These are phyloP conservation scores for Musa schizocarpa DNA, from an alignment of 176 grass and related monocot genomes.

Conservation along the genomic window DNA sequence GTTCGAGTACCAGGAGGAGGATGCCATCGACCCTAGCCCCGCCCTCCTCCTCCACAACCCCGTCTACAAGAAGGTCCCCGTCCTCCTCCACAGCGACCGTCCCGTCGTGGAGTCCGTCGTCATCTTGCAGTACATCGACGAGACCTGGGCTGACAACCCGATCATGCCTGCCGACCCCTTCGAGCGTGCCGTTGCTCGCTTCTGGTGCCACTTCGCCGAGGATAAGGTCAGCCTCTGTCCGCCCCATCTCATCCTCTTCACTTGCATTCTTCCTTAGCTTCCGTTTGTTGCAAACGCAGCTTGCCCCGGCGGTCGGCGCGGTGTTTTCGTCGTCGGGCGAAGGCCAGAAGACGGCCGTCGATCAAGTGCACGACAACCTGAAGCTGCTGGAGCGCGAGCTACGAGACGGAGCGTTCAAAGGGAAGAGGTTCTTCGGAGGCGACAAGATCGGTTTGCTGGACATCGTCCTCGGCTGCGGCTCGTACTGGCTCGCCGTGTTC, in stretches of 20 bases:
- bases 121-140: background rate
- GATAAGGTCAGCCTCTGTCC: background rate
- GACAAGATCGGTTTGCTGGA: background rate
- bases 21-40: background rate
- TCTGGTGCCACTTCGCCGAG: background rate
- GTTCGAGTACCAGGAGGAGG: slow-evolving; percentile 7
- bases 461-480: background rate
- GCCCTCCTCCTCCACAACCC: slow-evolving; percentile 4
- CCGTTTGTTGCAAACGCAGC: background rate
- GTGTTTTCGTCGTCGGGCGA: background rate
- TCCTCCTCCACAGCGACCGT: background rate
- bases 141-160: background rate
- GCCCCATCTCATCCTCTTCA: too few species aligned
- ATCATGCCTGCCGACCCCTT: background rate
- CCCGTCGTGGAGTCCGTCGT: background rate
- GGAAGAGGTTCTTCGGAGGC: background rate
- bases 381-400: background rate
- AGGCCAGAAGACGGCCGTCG: background rate
- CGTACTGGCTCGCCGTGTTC: slow-evolving; percentile 1
- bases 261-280: too few species aligned
- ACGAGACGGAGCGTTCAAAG: background rate
- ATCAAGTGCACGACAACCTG: background rate
- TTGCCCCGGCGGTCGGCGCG: background rate
- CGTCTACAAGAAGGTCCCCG: background rate
- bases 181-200: background rate